Percentiles rank a stretch among this genome's conserved stretches.
These are phyloP conservation scores for Ustilago hordei DNA, from an alignment of 1,284 basidiomycete genomes.

Conservation along the genomic window DNA sequence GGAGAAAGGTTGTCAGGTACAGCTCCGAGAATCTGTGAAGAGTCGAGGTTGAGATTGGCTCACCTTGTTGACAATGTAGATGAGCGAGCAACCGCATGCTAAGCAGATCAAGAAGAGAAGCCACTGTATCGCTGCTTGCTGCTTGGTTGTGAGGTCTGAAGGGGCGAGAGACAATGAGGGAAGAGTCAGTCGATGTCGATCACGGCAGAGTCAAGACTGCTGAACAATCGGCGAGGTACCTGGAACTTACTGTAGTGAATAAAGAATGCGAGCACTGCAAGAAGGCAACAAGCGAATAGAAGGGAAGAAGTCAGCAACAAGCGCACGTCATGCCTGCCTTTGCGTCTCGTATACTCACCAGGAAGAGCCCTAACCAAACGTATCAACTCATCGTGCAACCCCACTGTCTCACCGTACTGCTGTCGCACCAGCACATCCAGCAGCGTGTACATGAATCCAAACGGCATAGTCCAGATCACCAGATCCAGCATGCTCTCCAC, in stretches of 20 bases:
- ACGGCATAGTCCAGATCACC: constrained; percentile 66
- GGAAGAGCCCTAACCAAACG: constrained; percentile 53
- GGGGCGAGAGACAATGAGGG: background rate
- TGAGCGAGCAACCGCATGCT: constrained; percentile 49
- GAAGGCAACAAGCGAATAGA: constrained; percentile 51
- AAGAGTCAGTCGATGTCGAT: background rate
- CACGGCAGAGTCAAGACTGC: background rate
- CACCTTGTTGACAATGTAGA: constrained; percentile 64
- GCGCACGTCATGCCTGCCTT: no score
- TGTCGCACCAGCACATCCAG: constrained; percentile 66
- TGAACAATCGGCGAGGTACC: background rate
- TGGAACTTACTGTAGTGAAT: constrained; percentile 56
- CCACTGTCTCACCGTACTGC: constrained; percentile 64
- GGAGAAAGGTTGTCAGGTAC: background rate
- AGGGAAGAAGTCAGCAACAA: background rate
- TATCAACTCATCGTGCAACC: constrained; percentile 36
- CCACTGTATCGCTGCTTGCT: constrained; percentile 44
- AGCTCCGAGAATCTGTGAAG: background rate
- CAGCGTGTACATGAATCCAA: constrained; percentile 63
- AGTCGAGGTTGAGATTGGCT: constrained; percentile 9
- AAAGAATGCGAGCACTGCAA: constrained; percentile 50
- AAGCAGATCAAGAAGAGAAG: constrained; percentile 47
- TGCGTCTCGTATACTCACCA: constrained; percentile 32
- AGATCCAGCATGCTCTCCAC: constrained; percentile 57
- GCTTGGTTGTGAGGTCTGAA: constrained; percentile 45